Evolutionary conservation across 2,329 filamentous ascomycete genomes (phyloP), one percentile per base, ranked within the genome.

Genomic region (Periconia sp.): DNA sequence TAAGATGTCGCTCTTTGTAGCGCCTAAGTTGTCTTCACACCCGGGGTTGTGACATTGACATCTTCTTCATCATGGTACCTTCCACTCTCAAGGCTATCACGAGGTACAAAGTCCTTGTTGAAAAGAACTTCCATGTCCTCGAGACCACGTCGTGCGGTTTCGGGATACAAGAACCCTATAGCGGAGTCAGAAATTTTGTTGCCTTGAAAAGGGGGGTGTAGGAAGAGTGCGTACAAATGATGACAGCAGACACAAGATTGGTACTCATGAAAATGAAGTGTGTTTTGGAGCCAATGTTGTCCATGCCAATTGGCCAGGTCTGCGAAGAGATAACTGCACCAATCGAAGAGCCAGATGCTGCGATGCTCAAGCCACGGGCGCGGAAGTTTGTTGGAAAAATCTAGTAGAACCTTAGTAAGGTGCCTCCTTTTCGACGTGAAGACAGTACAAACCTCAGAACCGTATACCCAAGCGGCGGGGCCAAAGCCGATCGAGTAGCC

Each of bases 91-190:
- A 75, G 46, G 76, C 77, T 41, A 4, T 34, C 21, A 2, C 32
- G 33, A 1, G 41, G 23, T 8, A 36, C 29, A 21, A 48, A 53
- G 16, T 48, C 28, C 8, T 48, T 45, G 33, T 71, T 72, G 72
- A 86, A 85, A 51, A 87, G 82, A 36, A 79, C 74, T 59, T 88
- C 85, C 70, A 88, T 85, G 61, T 87, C 84, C 65, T 88, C 85
- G 21, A 87, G 54, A 23, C 63, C 65, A 22, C 48, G 73, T 33
- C 73, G 74, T 18, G 77, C 78, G 5, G 79, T 83, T 59, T 83
- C 80, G 0, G 80, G 80, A 60, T 80, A 82, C 69, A 81, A 79
- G 62, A 81, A 36, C 50, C 52, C 50, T 57, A 16, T 16, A 32
- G 10, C n/a, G n/a, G n/a, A n/a, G n/a, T n/a, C n/a, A n/a, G n/a